Percentiles rank a stretch among this genome's conserved stretches.
Conservation (phyloP, 768 basidiomycete genomes). For the Leccinum ochraceum region DNA sequence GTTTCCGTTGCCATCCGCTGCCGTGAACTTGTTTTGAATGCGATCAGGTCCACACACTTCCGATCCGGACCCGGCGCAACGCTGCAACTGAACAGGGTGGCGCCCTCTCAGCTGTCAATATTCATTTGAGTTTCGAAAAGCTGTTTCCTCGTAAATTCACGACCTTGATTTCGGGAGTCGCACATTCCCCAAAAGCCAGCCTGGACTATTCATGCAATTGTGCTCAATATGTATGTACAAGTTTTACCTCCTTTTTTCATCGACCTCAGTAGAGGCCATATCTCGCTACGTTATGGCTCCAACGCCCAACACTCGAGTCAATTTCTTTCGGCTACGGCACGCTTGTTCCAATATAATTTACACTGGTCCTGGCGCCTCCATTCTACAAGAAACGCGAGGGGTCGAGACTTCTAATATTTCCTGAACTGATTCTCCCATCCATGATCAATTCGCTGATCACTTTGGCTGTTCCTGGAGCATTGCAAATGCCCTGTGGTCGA, state of each 20-base stretch:
- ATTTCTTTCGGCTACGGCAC: neutral
- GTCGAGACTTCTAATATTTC: conserved; percentile 50
- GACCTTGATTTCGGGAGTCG: too few species aligned
- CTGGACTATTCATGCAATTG: too few species aligned
- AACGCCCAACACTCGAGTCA: neutral
- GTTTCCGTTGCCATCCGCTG: conserved; percentile 1
- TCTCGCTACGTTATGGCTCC: neutral
- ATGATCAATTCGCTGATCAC: conserved; percentile 71
- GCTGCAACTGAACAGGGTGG: neutral
- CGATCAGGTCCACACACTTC: conserved; percentile 3
- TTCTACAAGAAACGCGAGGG: conserved; percentile 39
- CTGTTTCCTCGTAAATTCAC: neutral
- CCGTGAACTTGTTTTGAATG: neutral
- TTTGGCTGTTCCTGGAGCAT: conserved; percentile 82
- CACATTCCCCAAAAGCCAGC: too few species aligned
- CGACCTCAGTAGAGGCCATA: neutral
- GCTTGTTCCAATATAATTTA: neutral
- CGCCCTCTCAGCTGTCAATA: neutral
- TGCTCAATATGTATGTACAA: neutral
- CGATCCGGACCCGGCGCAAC: conserved; percentile 13
- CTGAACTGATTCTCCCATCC: conserved; percentile 61
- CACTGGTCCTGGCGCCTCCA: neutral
- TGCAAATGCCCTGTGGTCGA: conserved; percentile 63
- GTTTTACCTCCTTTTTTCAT: neutral
- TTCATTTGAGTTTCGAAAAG: neutral